A percentile compares a stretch with the other conserved stretches of the same genome.
Conservation (phyloP, 2,329 filamentous ascomycete genomes). For the Amphichorda felina region DNA sequence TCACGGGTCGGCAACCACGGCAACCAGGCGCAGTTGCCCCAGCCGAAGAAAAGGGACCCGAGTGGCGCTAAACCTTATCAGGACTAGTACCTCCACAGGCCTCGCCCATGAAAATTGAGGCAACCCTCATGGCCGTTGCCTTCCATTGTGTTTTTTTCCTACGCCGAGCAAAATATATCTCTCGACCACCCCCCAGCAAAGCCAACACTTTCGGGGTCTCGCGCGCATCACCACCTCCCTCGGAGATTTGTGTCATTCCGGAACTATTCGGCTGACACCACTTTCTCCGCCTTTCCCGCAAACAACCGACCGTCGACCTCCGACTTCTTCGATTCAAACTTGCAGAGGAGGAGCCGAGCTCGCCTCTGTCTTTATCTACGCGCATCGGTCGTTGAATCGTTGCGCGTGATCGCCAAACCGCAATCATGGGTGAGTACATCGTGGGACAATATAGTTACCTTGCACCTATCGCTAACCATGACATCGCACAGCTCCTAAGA, state of each 20-base stretch:
- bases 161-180: constrained; percentile 30
- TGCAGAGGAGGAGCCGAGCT: constrained; percentile 7
- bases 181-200: constrained; percentile 13
- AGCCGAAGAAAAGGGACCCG: constrained; percentile 3
- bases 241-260: not conserved
- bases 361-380: constrained; percentile 17
- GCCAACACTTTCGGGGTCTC: constrained; percentile 6
- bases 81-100: constrained; percentile 22
- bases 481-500: constrained; percentile 63
- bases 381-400: constrained; percentile 28
- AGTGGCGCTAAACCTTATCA: constrained; percentile 9
- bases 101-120: constrained; percentile 29
- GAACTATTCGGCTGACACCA: not conserved
- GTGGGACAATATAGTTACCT: not conserved
- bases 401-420: constrained; percentile 38
- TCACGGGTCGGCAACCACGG: no score
- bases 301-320: no score
- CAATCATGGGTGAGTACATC: constrained; percentile 47
- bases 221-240: not conserved
- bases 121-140: constrained; percentile 25
- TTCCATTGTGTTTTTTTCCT: constrained; percentile 21
- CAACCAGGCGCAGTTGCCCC: no score
- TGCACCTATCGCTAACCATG: not conserved
- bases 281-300: not conserved
- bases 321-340: not conserved